These are phyloP conservation scores for Lodderomyces elongisporus DNA, from an alignment of 1,139 yeast genomes.

Conservation along the genomic window DNA sequence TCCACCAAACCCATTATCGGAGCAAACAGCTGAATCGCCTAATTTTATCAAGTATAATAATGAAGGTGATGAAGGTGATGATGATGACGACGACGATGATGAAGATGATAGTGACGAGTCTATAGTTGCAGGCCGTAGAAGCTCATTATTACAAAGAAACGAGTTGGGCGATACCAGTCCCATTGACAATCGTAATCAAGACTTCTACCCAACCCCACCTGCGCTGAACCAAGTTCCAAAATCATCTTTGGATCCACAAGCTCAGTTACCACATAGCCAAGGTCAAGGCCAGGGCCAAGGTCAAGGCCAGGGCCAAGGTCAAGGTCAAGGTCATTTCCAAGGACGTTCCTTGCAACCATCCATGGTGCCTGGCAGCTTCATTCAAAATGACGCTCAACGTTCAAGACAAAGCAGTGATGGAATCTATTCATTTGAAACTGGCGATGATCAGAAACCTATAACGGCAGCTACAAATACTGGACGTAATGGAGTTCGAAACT, in stretches of 20 bases:
- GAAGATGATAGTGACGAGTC: conserved; percentile 23
- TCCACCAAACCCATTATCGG: conserved; percentile 4
- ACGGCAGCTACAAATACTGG: conserved; percentile 23
- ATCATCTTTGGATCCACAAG: too few species aligned
- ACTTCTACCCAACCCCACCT: neutral
- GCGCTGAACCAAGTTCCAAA: neutral
- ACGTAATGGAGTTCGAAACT: conserved; percentile 11
- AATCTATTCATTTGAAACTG: conserved; percentile 40
- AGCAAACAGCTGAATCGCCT: conserved; percentile 20
- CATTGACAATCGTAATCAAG: neutral
- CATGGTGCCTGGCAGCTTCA: conserved; percentile 2
- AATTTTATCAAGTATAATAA: conserved; percentile 24
- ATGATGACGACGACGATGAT: conserved; percentile 18
- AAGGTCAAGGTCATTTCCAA: neutral
- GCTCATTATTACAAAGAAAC: conserved; percentile 32
- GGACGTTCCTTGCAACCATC: neutral
- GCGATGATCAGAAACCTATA: conserved; percentile 34
- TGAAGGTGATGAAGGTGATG: too few species aligned
- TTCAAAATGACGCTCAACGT: conserved; percentile 8
- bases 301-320: neutral
- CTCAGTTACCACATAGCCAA: neutral
- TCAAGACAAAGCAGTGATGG: conserved; percentile 23
- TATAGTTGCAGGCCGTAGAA: conserved; percentile 16
- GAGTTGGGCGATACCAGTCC: conserved; percentile 17
- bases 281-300: neutral